A percentile compares a stretch with the other conserved stretches of the same genome.
Conservation (phyloP, 78 protist genomes). For the Capsaspora owczarzaki region DNA sequence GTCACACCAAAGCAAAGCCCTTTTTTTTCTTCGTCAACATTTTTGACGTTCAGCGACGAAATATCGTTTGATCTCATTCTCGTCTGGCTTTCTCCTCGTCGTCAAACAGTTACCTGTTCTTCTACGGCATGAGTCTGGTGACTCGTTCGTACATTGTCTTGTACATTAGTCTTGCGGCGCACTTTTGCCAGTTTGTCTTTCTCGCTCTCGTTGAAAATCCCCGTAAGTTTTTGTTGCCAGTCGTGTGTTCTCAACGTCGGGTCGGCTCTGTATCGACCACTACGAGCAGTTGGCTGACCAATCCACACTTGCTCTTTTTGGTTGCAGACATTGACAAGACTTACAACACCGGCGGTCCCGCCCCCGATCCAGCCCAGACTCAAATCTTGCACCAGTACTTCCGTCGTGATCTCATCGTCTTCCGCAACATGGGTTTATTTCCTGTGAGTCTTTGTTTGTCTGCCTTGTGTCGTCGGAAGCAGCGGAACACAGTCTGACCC, state of each 20-base stretch:
- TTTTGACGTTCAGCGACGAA: too few species aligned
- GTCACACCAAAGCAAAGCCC: neutral
- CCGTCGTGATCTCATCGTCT: constrained; percentile 41
- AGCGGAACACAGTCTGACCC: too few species aligned
- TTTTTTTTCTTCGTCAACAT: too few species aligned
- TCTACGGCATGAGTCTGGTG: constrained; percentile 64
- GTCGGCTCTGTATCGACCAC: too few species aligned
- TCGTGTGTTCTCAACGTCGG: too few species aligned
- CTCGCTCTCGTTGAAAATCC: constrained; percentile 72
- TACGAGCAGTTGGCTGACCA: too few species aligned
- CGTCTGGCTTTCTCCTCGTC: neutral
- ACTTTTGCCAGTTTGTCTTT: constrained; percentile 66
- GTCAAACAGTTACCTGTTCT: constrained; percentile 37
- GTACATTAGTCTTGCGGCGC: constrained; percentile 60
- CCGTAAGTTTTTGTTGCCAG: constrained; percentile 8
- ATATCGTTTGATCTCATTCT: neutral
- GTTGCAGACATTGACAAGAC: constrained; percentile 48
- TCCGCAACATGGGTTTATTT: constrained; percentile 44
- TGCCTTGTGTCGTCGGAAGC: too few species aligned
- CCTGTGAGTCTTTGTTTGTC: neutral
- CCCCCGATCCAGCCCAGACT: neutral
- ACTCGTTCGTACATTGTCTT: constrained; percentile 68
- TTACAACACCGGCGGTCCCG: constrained; percentile 11
- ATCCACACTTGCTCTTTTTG: neutral
- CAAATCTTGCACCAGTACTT: constrained; percentile 17